Percentiles rank a stretch among this genome's conserved stretches.
These are phyloP conservation scores for Kluyveromyces sp. DNA, from an alignment of 1,139 yeast genomes.

Conservation along the genomic window DNA sequence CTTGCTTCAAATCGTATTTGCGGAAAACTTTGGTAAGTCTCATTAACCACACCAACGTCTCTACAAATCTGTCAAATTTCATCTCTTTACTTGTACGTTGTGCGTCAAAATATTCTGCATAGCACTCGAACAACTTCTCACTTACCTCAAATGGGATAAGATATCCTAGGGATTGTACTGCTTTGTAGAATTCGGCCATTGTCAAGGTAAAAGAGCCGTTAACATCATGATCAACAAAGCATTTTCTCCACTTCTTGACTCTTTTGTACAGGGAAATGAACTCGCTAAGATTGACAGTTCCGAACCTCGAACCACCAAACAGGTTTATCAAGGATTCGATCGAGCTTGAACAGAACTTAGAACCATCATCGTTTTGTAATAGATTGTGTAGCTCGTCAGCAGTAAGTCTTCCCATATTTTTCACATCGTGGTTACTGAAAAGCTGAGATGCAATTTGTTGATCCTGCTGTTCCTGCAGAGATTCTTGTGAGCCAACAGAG, in stretches of 20 bases:
- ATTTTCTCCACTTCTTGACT: slow-evolving; percentile 31
- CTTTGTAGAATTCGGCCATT: slow-evolving; percentile 29
- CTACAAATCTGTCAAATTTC: slow-evolving; percentile 79
- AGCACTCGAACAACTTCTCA: slow-evolving; percentile 32
- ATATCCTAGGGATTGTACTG: slow-evolving; percentile 32
- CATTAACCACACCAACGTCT: slow-evolving; percentile 67
- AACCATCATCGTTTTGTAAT: slow-evolving; percentile 31
- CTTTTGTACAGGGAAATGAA: slow-evolving; percentile 30
- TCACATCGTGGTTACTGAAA: slow-evolving; percentile 30
- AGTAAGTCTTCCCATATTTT: slow-evolving; percentile 27
- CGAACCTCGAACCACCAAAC: slow-evolving; percentile 32
- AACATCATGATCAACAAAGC: slow-evolving; percentile 34
- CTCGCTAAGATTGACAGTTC: slow-evolving; percentile 29
- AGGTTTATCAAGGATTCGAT: slow-evolving; percentile 30
- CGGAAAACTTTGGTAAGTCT: slow-evolving; percentile 74
- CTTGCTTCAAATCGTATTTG: slow-evolving; percentile 65
- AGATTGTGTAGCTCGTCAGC: slow-evolving; percentile 31
- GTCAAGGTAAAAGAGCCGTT: slow-evolving; percentile 30
- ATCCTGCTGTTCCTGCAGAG: slow-evolving; percentile 22
- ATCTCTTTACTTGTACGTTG: slow-evolving; percentile 44
- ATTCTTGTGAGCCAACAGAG: slow-evolving; percentile 5
- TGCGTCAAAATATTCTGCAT: slow-evolving; percentile 28
- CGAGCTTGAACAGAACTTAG: slow-evolving; percentile 30
- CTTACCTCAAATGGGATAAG: slow-evolving; percentile 30
- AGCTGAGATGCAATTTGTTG: slow-evolving; percentile 25